Base-by-base conservation (phyloP, 2,329 filamentous ascomycete species). In the Colletotrichum tamarilloi region DNA sequence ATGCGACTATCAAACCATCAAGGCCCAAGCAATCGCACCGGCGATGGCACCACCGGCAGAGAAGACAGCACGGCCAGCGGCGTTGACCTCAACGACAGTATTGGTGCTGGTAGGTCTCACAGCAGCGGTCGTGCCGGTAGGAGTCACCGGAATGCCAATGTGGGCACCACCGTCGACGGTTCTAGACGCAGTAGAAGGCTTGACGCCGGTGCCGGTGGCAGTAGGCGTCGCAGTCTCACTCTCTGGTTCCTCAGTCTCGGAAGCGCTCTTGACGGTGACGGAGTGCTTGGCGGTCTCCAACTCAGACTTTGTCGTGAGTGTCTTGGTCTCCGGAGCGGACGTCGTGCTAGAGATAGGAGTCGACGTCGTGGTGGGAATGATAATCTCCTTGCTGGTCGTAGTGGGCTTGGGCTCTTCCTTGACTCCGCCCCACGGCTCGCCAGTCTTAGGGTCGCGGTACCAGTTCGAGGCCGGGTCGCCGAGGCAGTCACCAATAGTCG, bases 401-500 rank as follows among this genome's bases (percentile, higher is more conserved):
- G 52, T 73, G 28, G 74, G 59, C 26, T 72, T 75, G 19, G 68
- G 68, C 14, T 74, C 67, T 26, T 70, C 67, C 64, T 62, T 73
- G 49, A 38, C 16, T 14, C 53, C 67, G 19, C 19, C 16, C 52
- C 26, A 63, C n/a, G 62, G 65, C 64, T 70, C 71, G 26, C 74
- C 75, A 38, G 78, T 80, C 12, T 77, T 79, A 1, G 81, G 77
- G 62, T 79, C 75, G 26, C 86, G 83, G 78, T 87, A 87, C 86
- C 86, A 87, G 80, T 87, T 87, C 46, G 76, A 79, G 6, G 75
- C 62, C 12, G 84, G 82, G 75, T 87, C 86, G 30, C 81, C 83
- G 42, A 87, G 80, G 74, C 85, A 87, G 71, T 87, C 85, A 60
- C 86, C 86, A 19, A 87, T 78, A 7, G 85, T 86, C 35, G 86